phyloP scores from a whole-genome alignment of 257 asterid species.

The Solanum chmielewskii region DNA sequence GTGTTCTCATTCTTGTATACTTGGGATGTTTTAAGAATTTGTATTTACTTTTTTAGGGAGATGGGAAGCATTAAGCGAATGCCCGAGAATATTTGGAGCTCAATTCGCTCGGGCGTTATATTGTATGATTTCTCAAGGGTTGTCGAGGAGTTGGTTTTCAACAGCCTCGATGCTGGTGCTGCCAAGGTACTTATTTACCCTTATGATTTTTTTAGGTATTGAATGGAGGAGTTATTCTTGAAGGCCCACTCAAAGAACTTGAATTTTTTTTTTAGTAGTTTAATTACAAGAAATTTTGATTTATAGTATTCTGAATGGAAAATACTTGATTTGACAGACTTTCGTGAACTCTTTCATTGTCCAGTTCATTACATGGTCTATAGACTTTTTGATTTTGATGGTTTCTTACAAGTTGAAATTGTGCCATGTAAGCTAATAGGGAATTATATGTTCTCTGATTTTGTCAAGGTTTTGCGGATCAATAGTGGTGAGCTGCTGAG shows the following conservation, averaged over 20 bases:
- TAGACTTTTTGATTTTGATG: background rate
- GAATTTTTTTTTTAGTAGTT: background rate
- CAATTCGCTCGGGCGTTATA: conserved; percentile 66
- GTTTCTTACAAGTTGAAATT: background rate
- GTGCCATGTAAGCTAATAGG: background rate
- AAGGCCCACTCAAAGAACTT: background rate
- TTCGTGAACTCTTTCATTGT: background rate
- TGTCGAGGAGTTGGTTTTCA: conserved; percentile 77
- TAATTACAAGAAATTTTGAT: background rate
- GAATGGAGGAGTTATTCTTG: background rate
- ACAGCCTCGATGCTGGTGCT: conserved; percentile 87
- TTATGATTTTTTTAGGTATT: background rate
- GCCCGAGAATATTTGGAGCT: conserved; percentile 58
- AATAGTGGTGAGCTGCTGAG: background rate
- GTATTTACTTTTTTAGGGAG: background rate
- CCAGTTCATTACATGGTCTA: background rate
- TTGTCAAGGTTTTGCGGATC: background rate
- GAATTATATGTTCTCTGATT: background rate
- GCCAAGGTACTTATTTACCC: conserved; percentile 38
- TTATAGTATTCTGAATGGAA: background rate
- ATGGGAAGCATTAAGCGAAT: conserved; percentile 62
- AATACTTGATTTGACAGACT: background rate
- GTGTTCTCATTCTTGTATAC: background rate
- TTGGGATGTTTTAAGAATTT: background rate
- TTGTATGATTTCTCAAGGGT: conserved; percentile 68